Base-by-base conservation (phyloP, 2,329 filamentous ascomycete genomes). In the Monosporascus sp. region DNA sequence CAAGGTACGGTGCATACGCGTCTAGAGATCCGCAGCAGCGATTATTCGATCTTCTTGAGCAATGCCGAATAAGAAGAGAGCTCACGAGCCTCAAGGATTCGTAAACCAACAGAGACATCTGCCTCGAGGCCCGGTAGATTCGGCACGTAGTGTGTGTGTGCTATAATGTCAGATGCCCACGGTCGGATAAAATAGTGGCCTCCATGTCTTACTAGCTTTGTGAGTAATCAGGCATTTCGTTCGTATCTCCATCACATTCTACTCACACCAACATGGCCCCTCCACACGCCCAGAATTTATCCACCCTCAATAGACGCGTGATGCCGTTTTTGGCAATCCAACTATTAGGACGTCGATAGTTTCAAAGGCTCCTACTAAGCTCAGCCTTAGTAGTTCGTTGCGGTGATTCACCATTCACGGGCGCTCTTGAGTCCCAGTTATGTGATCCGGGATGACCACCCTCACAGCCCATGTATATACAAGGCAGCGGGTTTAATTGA, bases 1-100 rank as follows among this genome's bases (percentile, higher is more conserved):
- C 65, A 67, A 67, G 65, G 65, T 67, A 66, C 65, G 57, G 57
- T 58, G 63, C 59, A 61, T 61, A 52, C 52, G 52, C 63, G 58
- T 51, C 59, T 53, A 56, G 51, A 61, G 60, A 65, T 64, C 62
- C 55, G 49, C 49, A 54, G 37, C 59, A 54, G 37, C 60, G 56
- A 56, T 58, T 60, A 58, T 56, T 48, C 56, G 57, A 65, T 60
- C 58, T 55, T 58, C 55, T 54, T 53, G 57, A 55, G 56, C 56
- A 58, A 41, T 52, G 54, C 60, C 64, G 60, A 65, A 67, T 65
- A 63, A 67, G 60, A 65, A 58, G 57, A 54, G 48, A 38, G 57
- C 61, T 60, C 61, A 65, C 61, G 61, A 67, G 61, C 63, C 63
- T 62, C 58, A 60, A 60, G 60, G 55, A 55, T 61, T 65, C 56